Conservation (phyloP, 148 eudicot genomes). For the Amaranthus palmeri region DNA sequence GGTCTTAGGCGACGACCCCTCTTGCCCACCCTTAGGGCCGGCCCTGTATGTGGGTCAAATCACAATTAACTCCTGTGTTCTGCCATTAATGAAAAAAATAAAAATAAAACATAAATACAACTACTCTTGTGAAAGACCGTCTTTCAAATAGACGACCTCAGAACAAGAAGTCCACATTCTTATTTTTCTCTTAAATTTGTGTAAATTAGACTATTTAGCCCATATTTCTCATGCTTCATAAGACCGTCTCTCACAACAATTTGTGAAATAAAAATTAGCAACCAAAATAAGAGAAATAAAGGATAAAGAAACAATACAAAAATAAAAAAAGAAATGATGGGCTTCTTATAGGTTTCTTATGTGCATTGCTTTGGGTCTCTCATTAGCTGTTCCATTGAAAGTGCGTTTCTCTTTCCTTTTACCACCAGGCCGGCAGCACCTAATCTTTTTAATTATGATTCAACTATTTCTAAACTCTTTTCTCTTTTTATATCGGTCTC, state of each 20-base stretch:
- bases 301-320: background rate
- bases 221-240: no score
- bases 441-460: background rate
- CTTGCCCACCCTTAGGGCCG: no score
- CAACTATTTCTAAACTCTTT: background rate
- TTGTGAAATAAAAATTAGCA: background rate
- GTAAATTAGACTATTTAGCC: no score
- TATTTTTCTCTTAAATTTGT: no score
- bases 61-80: constrained; percentile 11
- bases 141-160: no score
- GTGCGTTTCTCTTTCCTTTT: constrained; percentile 18
- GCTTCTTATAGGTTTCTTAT: background rate
- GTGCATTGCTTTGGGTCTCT: background rate
- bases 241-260: no score
- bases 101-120: no score
- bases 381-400: constrained; percentile 12
- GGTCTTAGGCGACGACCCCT: no score
- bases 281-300: background rate
- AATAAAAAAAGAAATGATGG: no score
- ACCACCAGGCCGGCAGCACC: constrained; percentile 6
- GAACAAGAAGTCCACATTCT: no score
- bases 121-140: no score
- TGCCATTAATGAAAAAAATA: constrained; percentile 1
- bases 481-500: background rate
- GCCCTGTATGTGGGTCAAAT: constrained; percentile 3